Evolutionary conservation across 345 rosid genomes (phyloP).

Genomic region (Gossypium anomalum): DNA sequence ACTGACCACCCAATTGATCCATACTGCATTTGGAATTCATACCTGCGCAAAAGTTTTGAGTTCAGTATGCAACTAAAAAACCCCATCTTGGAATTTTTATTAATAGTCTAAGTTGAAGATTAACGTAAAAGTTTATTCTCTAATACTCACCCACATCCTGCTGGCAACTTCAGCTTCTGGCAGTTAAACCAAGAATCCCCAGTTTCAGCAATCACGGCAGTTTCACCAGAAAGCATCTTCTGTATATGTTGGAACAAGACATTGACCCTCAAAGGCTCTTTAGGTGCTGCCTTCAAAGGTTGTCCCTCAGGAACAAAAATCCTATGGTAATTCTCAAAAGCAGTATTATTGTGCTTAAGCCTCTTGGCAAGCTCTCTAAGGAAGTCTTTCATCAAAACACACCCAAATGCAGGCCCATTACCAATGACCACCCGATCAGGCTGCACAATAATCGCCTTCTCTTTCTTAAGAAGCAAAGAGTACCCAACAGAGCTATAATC

Average conservation of each 20-base stretch:
- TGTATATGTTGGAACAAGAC: slow-evolving; percentile 67
- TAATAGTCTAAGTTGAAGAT: background rate
- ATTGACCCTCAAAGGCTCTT: slow-evolving; percentile 73
- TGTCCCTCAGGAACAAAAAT: slow-evolving; percentile 63
- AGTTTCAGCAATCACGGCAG: slow-evolving; percentile 80
- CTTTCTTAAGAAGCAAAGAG: slow-evolving; percentile 75
- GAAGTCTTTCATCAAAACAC: slow-evolving; percentile 74
- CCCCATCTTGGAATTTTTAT: background rate
- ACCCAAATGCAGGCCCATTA: slow-evolving; percentile 75
- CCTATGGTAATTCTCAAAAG: slow-evolving; percentile 68
- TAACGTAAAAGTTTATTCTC: background rate
- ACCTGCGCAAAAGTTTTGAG: slow-evolving; percentile 32
- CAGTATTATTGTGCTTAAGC: slow-evolving; percentile 47
- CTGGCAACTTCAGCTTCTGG: slow-evolving; percentile 70
- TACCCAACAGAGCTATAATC: slow-evolving; percentile 84
- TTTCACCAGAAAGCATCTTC: slow-evolving; percentile 58
- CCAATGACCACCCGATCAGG: slow-evolving; percentile 62
- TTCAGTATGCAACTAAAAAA: background rate
- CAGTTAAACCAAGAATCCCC: slow-evolving; percentile 92
- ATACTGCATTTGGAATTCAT: slow-evolving; percentile 88
- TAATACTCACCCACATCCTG: slow-evolving; percentile 61
- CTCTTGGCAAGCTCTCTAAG: slow-evolving; percentile 52
- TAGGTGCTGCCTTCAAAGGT: slow-evolving; percentile 44
- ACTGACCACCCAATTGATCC: slow-evolving; percentile 92
- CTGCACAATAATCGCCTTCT: slow-evolving; percentile 74